Base-by-base conservation (phyloP, 352 stramenopile genomes). In the Phytophthora colocasiae region DNA sequence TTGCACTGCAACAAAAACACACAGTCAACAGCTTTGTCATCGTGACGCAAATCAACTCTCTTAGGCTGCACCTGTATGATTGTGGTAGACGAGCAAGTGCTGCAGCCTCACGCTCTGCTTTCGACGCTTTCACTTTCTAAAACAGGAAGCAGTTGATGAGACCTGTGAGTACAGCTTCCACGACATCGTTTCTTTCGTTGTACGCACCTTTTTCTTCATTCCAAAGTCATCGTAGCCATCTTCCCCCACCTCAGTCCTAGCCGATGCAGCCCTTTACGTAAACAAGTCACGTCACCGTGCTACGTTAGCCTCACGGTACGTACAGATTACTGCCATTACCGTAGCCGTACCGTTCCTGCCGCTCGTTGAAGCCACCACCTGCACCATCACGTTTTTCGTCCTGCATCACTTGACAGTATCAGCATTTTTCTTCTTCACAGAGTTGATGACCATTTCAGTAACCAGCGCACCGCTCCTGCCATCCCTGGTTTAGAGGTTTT, bases 161-260 rank as follows among this genome's bases (percentile, higher is more conserved):
- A 38, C 19, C 8, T 27, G 17, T 47, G 4, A 45, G 10, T 29
- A 29, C 38, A 43, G 5, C 15, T 12, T n/a, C 38, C 14, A 43
- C 10, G 22, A 32, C 32, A 19, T 22, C 1, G 4, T 38, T 46
- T 49, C 12, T 57, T 6, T 45, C 34, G 34, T 19, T 4, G 40
- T 43, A n/a, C 63, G 2, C 39, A 90, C 80, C 78, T 92, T 92
- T 61, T 92, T 95, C 73, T 80, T 92, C 63, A 92, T 64, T 31
- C 86, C 88, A 69, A 96, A 96, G 63, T 96, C 88, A 58, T 96
- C 88, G 73, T 96, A 96, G 41, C 88, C 88, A 61, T 96, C 88
- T 60, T 96, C 86, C 6, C 75, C 88, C 10, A 96, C 79, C 68
- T 96, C 88, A 6, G 66, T 88, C 62, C 88, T 90, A 10, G 83